A percentile compares a stretch with the other conserved stretches of the same genome.
Evolutionary conservation across 2,329 filamentous ascomycete species (phyloP).

Genomic region (Ceratocystis lukuohia): DNA sequence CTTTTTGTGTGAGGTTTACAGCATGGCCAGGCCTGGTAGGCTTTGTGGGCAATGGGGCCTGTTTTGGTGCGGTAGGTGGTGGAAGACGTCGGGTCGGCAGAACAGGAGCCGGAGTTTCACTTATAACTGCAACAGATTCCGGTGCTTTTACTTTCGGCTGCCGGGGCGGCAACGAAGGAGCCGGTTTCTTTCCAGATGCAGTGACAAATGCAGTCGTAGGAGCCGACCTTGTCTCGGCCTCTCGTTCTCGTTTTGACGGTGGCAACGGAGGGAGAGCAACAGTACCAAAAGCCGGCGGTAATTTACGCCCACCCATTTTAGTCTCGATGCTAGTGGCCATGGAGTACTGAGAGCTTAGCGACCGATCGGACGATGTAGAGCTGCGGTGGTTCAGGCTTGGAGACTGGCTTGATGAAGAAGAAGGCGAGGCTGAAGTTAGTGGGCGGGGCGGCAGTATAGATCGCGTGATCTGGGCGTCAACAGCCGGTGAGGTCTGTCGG

Average conservation of each 20-base stretch:
- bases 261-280: constrained; percentile 46
- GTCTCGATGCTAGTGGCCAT: constrained; percentile 37
- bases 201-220: constrained; percentile 23
- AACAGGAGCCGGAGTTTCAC: constrained; percentile 19
- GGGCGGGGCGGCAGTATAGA: neutral
- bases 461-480: neutral
- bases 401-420: neutral
- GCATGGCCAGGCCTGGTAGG: neutral
- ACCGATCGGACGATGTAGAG: constrained; percentile 46
- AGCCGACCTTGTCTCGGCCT: constrained; percentile 34
- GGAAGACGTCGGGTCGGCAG: constrained; percentile 28
- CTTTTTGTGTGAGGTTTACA: neutral
- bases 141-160: neutral
- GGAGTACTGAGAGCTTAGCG: constrained; percentile 40
- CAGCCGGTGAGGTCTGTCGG: neutral
- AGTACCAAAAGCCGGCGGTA: constrained; percentile 44
- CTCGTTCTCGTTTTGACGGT: constrained; percentile 40
- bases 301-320: constrained; percentile 30
- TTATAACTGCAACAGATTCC: neutral
- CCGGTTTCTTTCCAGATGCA: constrained; percentile 9
- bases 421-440: neutral
- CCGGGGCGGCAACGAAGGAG: constrained; percentile 1
- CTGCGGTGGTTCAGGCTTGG: constrained; percentile 31
- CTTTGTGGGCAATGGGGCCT: neutral
- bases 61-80: constrained; percentile 26